Evolutionary conservation across 164 flowering plant species (phyloP), one percentile per base, ranked within the genome.

Genomic region (Chimonanthus praecox): DNA sequence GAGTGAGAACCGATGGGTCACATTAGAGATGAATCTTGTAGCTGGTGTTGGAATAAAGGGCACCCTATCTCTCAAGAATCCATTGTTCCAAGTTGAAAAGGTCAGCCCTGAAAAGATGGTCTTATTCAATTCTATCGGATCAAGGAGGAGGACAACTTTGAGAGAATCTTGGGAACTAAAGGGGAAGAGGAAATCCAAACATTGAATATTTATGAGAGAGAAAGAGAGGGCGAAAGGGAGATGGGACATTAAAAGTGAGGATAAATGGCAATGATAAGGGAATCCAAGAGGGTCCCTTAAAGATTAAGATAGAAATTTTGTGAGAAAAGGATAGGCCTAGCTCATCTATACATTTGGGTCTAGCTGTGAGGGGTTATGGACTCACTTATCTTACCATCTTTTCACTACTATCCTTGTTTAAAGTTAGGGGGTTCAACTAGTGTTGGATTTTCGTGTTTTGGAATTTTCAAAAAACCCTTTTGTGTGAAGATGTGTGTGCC

Each of bases 41-140:
- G 44, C n/a, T 54, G 66, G 9, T 6, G 11, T 63, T 33, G 66
- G 66, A 66, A 43, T 66, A 66, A 66, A 66, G 68, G 68, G 48
- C 11, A 13, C 68, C 68, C 68, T 66, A 66, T 66, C 68, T 8
- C 68, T 66, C 68, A 44, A 66, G 68, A 66, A 66, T 66, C 68
- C 5, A 33, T 45, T 66, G 45, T 45, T 44, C 44, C 66, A 63
- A 63, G 66, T 63, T 45, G 68, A 45, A 66, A 45, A 66, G 68
- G 18, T 44, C 68, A 45, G 68, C 68, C 68, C 7, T 8, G 60
- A 54, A 10, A 54, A 16, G 5, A 16, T 54, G 16, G 60, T 54
- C 60, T 54, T 54, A 54, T 54, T 54, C 60, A 54, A 54, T 6
- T 44, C 68, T 43, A 66, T 44, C 68, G 45, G 11, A 66, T 9